Evolutionary conservation across 2,329 filamentous ascomycete genomes (phyloP).

Genomic region (Colletotrichum sidae): DNA sequence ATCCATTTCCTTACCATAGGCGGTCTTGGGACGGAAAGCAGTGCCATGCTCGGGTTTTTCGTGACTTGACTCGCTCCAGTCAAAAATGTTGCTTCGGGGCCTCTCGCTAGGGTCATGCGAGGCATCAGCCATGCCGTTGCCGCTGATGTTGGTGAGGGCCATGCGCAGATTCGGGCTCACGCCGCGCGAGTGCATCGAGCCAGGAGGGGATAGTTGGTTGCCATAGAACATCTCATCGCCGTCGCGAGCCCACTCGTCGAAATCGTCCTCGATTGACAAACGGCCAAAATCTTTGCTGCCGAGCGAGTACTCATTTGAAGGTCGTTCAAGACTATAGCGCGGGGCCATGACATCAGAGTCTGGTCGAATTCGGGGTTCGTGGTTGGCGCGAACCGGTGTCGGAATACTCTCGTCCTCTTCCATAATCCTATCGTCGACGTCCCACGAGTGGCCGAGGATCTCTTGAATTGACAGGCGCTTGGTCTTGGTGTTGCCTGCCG

Average conservation of each 20-base stretch:
- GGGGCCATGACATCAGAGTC: constrained; percentile 41
- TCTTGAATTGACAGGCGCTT: constrained; percentile 70
- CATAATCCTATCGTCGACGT: constrained; percentile 67
- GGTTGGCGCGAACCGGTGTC: constrained; percentile 60
- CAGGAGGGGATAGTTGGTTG: constrained; percentile 69
- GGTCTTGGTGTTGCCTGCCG: constrained; percentile 62
- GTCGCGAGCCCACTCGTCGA: constrained; percentile 71
- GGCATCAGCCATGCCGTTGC: constrained; percentile 54
- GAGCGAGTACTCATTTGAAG: constrained; percentile 48
- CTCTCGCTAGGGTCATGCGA: constrained; percentile 54
- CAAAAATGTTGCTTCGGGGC: constrained; percentile 77
- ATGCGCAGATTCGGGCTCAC: constrained; percentile 66
- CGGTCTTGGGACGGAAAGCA: constrained; percentile 76
- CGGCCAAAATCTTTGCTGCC: constrained; percentile 58
- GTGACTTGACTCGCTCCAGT: constrained; percentile 78
- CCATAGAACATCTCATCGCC: constrained; percentile 65
- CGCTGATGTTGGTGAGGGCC: constrained; percentile 65
- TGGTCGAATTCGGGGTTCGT: constrained; percentile 42
- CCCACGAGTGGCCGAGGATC: constrained; percentile 66
- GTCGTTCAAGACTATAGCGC: constrained; percentile 44
- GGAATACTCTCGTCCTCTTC: constrained; percentile 70
- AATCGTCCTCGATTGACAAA: constrained; percentile 70
- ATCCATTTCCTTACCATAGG: constrained; percentile 81
- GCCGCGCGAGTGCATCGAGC: constrained; percentile 64
- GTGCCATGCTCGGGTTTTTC: constrained; percentile 72